Evolutionary conservation across 2,329 filamentous ascomycete species (phyloP).

Genomic region (Aspergillus hiratsukae): DNA sequence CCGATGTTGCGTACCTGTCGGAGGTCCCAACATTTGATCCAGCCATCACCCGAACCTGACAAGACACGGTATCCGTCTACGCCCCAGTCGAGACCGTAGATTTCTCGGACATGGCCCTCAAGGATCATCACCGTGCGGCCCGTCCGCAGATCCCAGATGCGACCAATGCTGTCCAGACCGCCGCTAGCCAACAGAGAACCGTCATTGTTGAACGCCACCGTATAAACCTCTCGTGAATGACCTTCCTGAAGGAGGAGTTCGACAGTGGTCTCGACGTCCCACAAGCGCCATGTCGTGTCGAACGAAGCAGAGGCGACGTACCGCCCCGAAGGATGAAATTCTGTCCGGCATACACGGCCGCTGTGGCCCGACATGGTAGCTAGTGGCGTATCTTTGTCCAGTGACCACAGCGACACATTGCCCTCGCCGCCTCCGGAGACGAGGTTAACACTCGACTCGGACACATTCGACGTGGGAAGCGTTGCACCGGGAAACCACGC

Average conservation of each 20-base stretch:
- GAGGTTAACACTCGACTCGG: constrained; percentile 71
- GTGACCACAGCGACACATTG: constrained; percentile 82
- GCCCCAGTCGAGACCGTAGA: constrained; percentile 90
- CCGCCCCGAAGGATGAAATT: constrained; percentile 87
- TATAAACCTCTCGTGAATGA: constrained; percentile 88
- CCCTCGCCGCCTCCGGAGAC: constrained; percentile 88
- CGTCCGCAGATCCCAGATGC: constrained; percentile 91
- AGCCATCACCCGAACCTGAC: constrained; percentile 89
- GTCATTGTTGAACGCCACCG: constrained; percentile 83
- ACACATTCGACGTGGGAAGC: constrained; percentile 64
- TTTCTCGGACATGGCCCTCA: constrained; percentile 88
- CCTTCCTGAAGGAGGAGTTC: constrained; percentile 89
- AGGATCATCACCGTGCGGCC: constrained; percentile 94
- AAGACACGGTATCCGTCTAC: constrained; percentile 86
- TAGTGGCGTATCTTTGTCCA: constrained; percentile 79
- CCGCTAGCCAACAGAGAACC: constrained; percentile 86
- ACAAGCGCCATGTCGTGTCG: constrained; percentile 94
- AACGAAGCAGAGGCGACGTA: constrained; percentile 92
- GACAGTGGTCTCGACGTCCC: constrained; percentile 82
- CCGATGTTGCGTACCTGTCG: constrained; percentile 79
- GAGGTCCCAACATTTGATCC: constrained; percentile 97
- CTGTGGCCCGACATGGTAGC: constrained; percentile 78
- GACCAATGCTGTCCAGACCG: constrained; percentile 90
- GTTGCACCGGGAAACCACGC: constrained; percentile 86
- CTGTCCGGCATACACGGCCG: constrained; percentile 82